Base-by-base conservation (phyloP, 805 yeast species). In the Lipomyces starkeyi region DNA sequence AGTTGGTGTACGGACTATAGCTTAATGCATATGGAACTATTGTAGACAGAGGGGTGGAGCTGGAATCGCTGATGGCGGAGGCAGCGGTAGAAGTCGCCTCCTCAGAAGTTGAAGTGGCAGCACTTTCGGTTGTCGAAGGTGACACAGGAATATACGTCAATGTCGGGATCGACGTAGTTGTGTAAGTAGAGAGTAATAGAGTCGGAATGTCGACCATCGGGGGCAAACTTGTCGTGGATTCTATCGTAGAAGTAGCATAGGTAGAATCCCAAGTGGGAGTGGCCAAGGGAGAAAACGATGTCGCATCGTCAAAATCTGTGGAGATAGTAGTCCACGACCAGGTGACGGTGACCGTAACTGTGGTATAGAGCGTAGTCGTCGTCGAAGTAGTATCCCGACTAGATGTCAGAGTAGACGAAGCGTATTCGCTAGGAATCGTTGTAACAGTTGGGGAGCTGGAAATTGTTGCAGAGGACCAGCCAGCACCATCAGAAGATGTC, bases 1-100 rank as follows among this genome's bases (percentile, higher is more conserved):
- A 65, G 65, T 66, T 57, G 37, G 88, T 86, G 81, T 91, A 93
- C 55, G 98, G 98, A 58, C 76, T 73, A 74, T 80, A 80, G 7
- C 69, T 66, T 14, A 65, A 35, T 9, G 62, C 69, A 37, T 53
- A 60, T 3, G 72, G 65, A 43, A 64, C 54, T 22, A 66, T 62
- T 11, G 72, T 32, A 5, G 72, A 65, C 5, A 62, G 64, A 7
- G 72, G 56, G 3, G 68, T 7, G 8, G 60, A 37, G 34, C 65
- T 52, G 27, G 58, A 2, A 7, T 59, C 37, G 6, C 67, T 34
- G 14, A 58, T 9, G 2, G 69, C 29, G 6, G 70, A 13, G 17
- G 29, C 13, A 2, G 67, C 27, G 14, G 63, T 27, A 7, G 65
- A 40, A 8, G 65, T 49, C 22, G 53, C 17, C 29, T 20, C 52